Conservation (phyloP, 192 early-diverging fungal species). For the Obelidium mucronatum region DNA sequence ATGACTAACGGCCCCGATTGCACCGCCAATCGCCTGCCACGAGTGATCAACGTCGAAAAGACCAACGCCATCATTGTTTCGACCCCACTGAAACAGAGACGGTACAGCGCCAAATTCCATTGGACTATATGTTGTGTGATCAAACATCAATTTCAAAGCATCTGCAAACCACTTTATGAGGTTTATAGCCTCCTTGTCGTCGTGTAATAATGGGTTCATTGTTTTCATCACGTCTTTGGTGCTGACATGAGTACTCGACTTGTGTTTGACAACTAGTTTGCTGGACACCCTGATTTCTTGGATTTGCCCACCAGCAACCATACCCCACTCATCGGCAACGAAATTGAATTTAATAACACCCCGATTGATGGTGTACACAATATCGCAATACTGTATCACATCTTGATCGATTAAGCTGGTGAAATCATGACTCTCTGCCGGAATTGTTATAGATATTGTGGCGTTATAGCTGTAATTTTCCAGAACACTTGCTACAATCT, state of each 20-base stretch:
- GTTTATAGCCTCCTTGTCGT: neutral
- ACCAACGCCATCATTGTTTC: neutral
- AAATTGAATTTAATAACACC: conserved; percentile 9
- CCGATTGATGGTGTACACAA: neutral
- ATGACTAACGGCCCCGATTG: conserved; percentile 20
- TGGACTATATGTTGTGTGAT: conserved; percentile 6
- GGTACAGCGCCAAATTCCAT: neutral
- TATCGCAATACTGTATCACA: neutral
- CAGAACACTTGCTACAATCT: neutral
- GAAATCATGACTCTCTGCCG: neutral
- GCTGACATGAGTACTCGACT: neutral
- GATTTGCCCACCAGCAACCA: conserved; percentile 17
- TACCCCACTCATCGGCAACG: conserved; percentile 27
- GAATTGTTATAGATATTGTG: neutral
- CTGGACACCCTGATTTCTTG: neutral
- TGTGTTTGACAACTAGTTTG: neutral
- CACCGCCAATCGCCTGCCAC: neutral
- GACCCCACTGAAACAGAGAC: neutral
- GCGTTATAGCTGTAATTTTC: neutral
- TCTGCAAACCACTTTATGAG: neutral
- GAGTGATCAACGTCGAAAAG: conserved; percentile 7
- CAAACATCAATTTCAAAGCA: neutral
- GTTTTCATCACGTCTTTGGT: neutral
- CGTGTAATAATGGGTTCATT: neutral
- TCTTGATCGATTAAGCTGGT: neutral